Evolutionary conservation across 2,329 filamentous ascomycete species (phyloP).

Genomic region (Fusarium brevicatenulatum): DNA sequence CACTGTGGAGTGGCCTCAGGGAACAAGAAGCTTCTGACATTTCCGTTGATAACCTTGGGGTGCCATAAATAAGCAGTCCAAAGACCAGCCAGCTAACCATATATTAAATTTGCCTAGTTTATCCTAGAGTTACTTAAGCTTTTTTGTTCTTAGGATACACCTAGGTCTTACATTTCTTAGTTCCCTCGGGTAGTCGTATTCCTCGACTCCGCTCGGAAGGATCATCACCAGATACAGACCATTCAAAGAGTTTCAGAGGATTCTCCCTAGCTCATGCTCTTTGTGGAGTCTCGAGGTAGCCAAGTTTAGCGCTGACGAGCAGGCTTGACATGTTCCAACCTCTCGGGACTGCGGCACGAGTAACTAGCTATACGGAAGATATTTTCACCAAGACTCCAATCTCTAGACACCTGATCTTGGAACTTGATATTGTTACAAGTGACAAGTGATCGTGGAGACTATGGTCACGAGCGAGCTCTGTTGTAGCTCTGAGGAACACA

Average conservation of each 20-base stretch:
- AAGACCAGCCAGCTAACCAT: not conserved
- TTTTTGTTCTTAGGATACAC: not conserved
- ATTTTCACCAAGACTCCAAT: not conserved
- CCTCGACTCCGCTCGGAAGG: not conserved
- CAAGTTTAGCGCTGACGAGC: not conserved
- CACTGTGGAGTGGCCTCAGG: not conserved
- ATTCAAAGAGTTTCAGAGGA: not conserved
- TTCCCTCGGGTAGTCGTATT: not conserved
- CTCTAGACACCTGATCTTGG: not conserved
- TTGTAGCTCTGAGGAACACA: not conserved
- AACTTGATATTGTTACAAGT: rapidly evolving
- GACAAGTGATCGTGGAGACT: not conserved
- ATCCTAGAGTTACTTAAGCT: not conserved
- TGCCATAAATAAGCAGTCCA: not conserved
- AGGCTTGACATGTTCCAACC: not conserved
- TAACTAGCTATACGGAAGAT: not conserved
- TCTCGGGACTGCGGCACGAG: not conserved
- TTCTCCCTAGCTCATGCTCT: not conserved
- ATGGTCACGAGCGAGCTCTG: no score
- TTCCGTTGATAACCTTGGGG: not conserved
- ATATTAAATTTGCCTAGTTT: not conserved
- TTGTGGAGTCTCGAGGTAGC: not conserved
- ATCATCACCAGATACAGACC: not conserved
- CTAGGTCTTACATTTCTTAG: not conserved
- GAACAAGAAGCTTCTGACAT: not conserved